Evolutionary conservation across 257 asterid species (phyloP).

Genomic region (Scutellaria minor): DNA sequence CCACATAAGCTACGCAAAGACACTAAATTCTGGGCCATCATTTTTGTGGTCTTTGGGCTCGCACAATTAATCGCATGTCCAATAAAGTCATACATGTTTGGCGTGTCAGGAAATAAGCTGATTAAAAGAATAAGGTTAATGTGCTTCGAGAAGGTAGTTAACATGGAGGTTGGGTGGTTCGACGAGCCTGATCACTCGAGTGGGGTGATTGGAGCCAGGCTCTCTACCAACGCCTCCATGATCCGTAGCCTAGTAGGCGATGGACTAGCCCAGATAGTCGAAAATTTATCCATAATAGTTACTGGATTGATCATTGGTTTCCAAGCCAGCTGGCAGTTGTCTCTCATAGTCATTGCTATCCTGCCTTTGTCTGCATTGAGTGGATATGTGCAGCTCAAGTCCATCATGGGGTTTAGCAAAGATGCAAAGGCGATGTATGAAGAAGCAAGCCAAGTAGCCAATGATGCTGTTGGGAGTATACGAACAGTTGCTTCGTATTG

Average conservation of each 20-base stretch:
- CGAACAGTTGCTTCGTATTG: slow-evolving; percentile 81
- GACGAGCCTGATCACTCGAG: slow-evolving; percentile 59
- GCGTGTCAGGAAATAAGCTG: slow-evolving; percentile 61
- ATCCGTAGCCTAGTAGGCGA: slow-evolving; percentile 61
- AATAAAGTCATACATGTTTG: slow-evolving; percentile 48
- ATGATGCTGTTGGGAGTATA: slow-evolving; percentile 81
- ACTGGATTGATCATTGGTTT: slow-evolving; percentile 57
- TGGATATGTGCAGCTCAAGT: slow-evolving; percentile 52
- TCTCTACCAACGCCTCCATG: slow-evolving; percentile 60
- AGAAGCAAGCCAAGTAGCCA: slow-evolving; percentile 81
- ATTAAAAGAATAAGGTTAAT: slow-evolving; percentile 51
- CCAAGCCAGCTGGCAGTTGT: slow-evolving; percentile 63
- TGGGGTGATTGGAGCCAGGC: slow-evolving; percentile 62
- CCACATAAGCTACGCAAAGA: slow-evolving; percentile 53
- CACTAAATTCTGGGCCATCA: slow-evolving; percentile 59
- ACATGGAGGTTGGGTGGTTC: slow-evolving; percentile 68
- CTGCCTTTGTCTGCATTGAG: slow-evolving; percentile 49
- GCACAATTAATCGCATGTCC: slow-evolving; percentile 47
- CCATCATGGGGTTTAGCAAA: slow-evolving; percentile 55
- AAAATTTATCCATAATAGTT: slow-evolving; percentile 48
- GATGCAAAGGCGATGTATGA: slow-evolving; percentile 69
- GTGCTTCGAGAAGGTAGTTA: slow-evolving; percentile 59
- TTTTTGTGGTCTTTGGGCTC: slow-evolving; percentile 47
- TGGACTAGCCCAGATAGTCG: slow-evolving; percentile 52
- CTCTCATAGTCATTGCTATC: slow-evolving; percentile 53